A percentile compares a stretch with the other conserved stretches of the same genome.
phyloP scores from a whole-genome alignment of 208 protist species.

The Phytomonas sp. region DNA sequence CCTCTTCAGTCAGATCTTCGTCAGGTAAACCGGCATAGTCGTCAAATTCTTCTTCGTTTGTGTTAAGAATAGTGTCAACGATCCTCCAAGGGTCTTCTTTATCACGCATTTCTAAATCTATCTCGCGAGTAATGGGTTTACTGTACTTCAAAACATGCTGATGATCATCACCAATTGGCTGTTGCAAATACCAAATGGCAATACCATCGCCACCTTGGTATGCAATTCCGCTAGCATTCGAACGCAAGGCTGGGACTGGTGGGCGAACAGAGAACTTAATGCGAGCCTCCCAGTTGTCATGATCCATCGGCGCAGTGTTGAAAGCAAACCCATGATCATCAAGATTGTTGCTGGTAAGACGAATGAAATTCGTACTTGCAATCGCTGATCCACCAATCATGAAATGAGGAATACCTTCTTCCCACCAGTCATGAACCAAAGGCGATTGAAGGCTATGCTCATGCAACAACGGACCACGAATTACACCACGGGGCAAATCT shows the following conservation, averaged over 20 bases:
- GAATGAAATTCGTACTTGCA: conserved; percentile 70
- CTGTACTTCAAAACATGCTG: conserved; percentile 77
- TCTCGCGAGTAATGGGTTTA: conserved; percentile 45
- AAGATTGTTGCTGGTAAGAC: conserved; percentile 60
- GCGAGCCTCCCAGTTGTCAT: conserved; percentile 64
- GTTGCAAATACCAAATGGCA: conserved; percentile 75
- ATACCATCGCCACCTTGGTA: conserved; percentile 79
- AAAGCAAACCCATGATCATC: conserved; percentile 73
- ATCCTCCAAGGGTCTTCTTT: conserved; percentile 45
- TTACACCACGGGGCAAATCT: conserved; percentile 38
- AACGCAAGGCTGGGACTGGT: conserved; percentile 24
- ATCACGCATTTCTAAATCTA: conserved; percentile 34
- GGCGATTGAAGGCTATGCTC: conserved; percentile 73
- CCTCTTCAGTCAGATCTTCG: conserved; percentile 34
- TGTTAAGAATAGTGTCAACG: conserved; percentile 58
- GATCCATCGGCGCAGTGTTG: conserved; percentile 69
- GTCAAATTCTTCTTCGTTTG: conserved; percentile 25
- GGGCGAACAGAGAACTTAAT: conserved; percentile 66
- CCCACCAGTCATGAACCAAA: conserved; percentile 82
- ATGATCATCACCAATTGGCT: conserved; percentile 74
- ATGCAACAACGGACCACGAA: conserved; percentile 54
- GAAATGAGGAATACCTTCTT: conserved; percentile 79
- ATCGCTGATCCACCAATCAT: conserved; percentile 77
- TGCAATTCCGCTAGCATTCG: conserved; percentile 4
- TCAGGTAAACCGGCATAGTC: conserved; percentile 21